Evolutionary conservation across 2,329 filamentous ascomycete species (phyloP).

Genomic region (Diaporthe sp.): DNA sequence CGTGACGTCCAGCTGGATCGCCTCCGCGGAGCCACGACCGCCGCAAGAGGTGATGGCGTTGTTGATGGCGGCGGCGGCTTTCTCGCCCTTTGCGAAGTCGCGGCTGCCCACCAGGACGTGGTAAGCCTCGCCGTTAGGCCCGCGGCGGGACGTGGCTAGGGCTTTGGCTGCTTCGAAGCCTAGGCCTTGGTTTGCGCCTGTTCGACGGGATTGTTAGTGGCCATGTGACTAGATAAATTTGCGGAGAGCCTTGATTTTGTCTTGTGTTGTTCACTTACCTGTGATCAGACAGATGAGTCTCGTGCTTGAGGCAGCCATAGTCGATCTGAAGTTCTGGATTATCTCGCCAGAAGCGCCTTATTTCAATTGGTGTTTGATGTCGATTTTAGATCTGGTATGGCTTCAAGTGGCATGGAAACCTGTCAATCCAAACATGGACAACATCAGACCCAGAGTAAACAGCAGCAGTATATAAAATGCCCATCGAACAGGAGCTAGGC

Average conservation of each 20-base stretch:
- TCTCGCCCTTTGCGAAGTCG: conserved; percentile 42
- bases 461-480: neutral
- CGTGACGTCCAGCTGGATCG: conserved; percentile 42
- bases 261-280: neutral
- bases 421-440: neutral
- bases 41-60: neutral
- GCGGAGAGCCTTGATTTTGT: fast-evolving
- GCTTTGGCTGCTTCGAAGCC: conserved; percentile 45
- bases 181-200: conserved; percentile 41
- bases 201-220: neutral
- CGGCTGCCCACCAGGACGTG: conserved; percentile 46
- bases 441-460: neutral
- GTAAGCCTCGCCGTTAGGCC: conserved; percentile 40
- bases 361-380: too few relatives aligned
- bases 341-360: too few relatives aligned
- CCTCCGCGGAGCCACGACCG: neutral
- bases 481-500: neutral
- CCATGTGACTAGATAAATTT: too few relatives aligned
- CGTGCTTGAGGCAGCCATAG: neutral
- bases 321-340: neutral
- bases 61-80: conserved; percentile 33
- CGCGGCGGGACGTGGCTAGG: conserved; percentile 27
- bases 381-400: too few relatives aligned
- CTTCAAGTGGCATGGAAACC: neutral
- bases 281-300: conserved; percentile 8